Base-by-base conservation (phyloP, 1,284 basidiomycete species). In the Prillingera fragicola region DNA sequence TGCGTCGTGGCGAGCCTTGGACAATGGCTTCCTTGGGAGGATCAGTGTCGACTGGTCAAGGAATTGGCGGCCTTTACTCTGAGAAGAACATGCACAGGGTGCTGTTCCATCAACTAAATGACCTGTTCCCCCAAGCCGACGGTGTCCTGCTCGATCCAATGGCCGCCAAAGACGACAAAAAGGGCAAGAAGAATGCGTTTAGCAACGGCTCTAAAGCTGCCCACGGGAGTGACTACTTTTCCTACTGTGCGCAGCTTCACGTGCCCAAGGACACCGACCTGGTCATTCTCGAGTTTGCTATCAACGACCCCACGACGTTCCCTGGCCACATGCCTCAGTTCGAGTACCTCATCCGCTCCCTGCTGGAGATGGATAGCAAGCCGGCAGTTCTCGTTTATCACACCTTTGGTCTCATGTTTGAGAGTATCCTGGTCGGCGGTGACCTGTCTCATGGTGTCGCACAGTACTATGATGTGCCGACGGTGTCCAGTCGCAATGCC, bases 271-370 rank as follows among this genome's bases (percentile, higher is more conserved):
- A 62, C 32, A 49, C 49, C 12, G 63, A 65, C 50, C 37, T 65
- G 10, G 42, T 62, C 4, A 15, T 63, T 3, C 38, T 63, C 3
- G 63, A 65, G 38, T 47, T 60, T 2, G 52, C 54, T 8, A 66
- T 67, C 55, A 67, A 69, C 39, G 67, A 69, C 38, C 36, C 23
- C n/a, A n/a, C n/a, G n/a, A n/a, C n/a, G n/a, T n/a, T n/a, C n/a
- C n/a, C n/a, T n/a, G n/a, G n/a, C n/a, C n/a, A n/a, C n/a, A n/a
- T n/a, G 6, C 25, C 19, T 2, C 19, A 27, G 13, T 56, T 37
- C 21, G 48, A 41, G 41, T 41, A 25, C 18, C 50, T 52, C 1
- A 15, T 52, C n/a, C 50, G 50, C 23, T 18, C 19, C 3, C 38
- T 52, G n/a, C 38, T 44, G 9, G 31, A 41, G 6, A 5, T 19